Base-by-base conservation (phyloP, 208 protist genomes). In the Trypanosoma grayi region DNA sequence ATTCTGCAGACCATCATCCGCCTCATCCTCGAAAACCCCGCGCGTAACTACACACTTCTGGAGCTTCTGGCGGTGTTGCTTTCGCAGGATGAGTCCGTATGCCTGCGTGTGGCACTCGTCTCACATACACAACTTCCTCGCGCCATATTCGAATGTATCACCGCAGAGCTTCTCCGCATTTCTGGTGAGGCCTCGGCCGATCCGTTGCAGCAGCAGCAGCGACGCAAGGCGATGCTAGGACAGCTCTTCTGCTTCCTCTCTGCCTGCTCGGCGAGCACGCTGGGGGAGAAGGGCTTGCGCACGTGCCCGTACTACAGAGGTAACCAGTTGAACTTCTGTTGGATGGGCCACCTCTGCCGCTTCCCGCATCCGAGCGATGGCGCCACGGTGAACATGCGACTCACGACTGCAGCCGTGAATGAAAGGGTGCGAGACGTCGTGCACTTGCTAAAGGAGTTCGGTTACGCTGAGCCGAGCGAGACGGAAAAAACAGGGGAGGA, bases 31-130 rank as follows among this genome's bases (percentile, higher is more conserved):
- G 34, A 45, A 9, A 60, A 84, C 22, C 70, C 79, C 30, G 70
- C 58, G 14, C 33, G 37, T 9, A 65, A 85, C 33, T 74, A 75
- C 31, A 67, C 74, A 40, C 60, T 92, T 51, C 70, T 92, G 18
- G 79, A 92, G 65, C 68, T 87, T 54, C 58, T 89, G 28, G 79
- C 66, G 13, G 77, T 92, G 5, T 59, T 92, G 3, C 67, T 92
- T 16, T 83, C 79, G 1, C 85, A 92, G 64, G 68, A 67, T 13
- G 60, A 62, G 20, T 52, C 54, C 27, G 20, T 18, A 20, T 11
- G 18, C 6, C 54, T 57, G 14, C 66, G 43, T 22, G 1, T 40
- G 31, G 20, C 34, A 20, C 47, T 72, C 16, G 37, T 65, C n/a
- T 46, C n/a, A 51, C 48, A 60, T 39, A 72, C 66, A 37, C 66